A percentile compares a stretch with the other conserved stretches of the same genome.
These are phyloP conservation scores for Ophiostoma sp. DNA, from an alignment of 2,329 filamentous ascomycete species.

Conservation along the genomic window DNA sequence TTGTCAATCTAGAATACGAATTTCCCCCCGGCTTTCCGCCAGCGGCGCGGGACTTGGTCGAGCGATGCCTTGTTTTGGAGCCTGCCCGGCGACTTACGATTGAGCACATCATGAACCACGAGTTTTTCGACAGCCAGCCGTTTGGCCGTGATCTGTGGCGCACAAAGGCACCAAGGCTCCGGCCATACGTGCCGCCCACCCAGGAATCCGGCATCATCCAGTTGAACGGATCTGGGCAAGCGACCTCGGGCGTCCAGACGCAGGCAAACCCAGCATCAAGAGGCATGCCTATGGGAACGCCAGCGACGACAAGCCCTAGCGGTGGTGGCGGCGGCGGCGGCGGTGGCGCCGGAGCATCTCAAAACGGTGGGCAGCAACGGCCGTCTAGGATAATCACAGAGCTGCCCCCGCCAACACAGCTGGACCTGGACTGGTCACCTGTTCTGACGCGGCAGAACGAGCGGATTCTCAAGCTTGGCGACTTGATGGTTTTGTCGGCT, in stretches of 20 bases:
- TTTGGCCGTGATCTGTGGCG: conserved; percentile 87
- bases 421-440: conserved; percentile 98
- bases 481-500: conserved; percentile 75
- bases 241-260: conserved; percentile 28
- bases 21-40: conserved; percentile 85
- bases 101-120: conserved; percentile 94
- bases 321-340: conserved; percentile 1
- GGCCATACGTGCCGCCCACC: conserved; percentile 71
- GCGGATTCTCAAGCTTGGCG: conserved; percentile 88
- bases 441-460: conserved; percentile 88
- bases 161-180: conserved; percentile 78
- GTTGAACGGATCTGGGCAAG: conserved; percentile 50
- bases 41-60: conserved; percentile 80
- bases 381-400: conserved; percentile 86
- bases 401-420: conserved; percentile 87
- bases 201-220: conserved; percentile 71
- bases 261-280: conserved; percentile 28
- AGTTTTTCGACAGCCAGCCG: conserved; percentile 82
- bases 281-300: conserved; percentile 27
- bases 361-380: conserved; percentile 44
- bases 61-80: conserved; percentile 83
- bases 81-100: conserved; percentile 78
- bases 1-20: conserved; percentile 87
- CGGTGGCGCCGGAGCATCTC: neutral
- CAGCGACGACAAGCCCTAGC: conserved; percentile 6